Percentiles rank a stretch among this genome's conserved stretches.
Evolutionary conservation across 2,329 filamentous ascomycete genomes (phyloP).

Genomic region (Colletotrichum phormii): DNA sequence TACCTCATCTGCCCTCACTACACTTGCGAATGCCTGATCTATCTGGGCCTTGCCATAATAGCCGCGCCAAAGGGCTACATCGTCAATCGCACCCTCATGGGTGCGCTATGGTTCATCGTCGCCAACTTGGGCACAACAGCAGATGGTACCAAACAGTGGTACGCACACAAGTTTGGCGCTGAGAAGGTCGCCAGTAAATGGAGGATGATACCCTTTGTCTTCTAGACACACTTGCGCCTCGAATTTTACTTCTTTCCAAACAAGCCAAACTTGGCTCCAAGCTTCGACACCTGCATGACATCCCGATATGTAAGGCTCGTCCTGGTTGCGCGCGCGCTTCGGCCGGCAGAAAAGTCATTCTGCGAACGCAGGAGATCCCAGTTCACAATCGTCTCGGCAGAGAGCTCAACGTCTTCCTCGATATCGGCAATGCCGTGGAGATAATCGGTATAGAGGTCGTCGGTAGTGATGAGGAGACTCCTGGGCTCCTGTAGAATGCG

Average conservation of each 20-base stretch:
- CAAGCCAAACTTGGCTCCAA: constrained; percentile 75
- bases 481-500: constrained; percentile 85
- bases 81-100: constrained; percentile 79
- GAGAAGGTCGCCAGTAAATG: constrained; percentile 72
- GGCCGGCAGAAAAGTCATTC: constrained; percentile 60
- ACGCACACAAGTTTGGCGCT: constrained; percentile 77
- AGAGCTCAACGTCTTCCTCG: constrained; percentile 74
- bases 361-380: constrained; percentile 73
- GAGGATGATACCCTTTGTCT: constrained; percentile 81
- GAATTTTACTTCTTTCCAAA: constrained; percentile 52
- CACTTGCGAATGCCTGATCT: constrained; percentile 86
- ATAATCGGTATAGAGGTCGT: constrained; percentile 74
- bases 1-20: constrained; percentile 89
- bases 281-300: constrained; percentile 82
- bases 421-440: constrained; percentile 81
- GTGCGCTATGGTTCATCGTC: constrained; percentile 77
- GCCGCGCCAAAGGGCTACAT: constrained; percentile 75
- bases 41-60: constrained; percentile 79
- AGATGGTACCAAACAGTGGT: constrained; percentile 82
- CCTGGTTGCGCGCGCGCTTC: constrained; percentile 68
- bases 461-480: constrained; percentile 80
- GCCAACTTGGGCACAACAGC: constrained; percentile 88
- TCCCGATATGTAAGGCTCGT: constrained; percentile 87
- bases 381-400: constrained; percentile 73
- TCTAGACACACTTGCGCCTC: constrained; percentile 51